phyloP scores from a whole-genome alignment of 1,284 basidiomycete species.

The Trametes versicolor region DNA sequence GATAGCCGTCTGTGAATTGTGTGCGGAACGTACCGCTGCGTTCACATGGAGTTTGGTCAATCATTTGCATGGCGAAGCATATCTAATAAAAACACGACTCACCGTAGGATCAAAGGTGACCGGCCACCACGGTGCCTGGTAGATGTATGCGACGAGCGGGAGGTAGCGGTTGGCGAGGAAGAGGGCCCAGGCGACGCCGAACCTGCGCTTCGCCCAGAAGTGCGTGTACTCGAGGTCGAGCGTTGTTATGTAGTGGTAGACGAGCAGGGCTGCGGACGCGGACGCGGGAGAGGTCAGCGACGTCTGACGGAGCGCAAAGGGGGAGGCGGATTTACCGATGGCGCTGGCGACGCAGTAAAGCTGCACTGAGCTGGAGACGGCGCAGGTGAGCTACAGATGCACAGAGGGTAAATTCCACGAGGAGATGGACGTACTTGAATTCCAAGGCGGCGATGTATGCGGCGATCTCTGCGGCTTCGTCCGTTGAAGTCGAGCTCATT shows the following conservation, averaged over 20 bases:
- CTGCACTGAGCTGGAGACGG: no score
- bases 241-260: not conserved
- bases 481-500: no score
- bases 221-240: not conserved
- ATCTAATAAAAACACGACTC: not conserved
- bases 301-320: no score
- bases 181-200: not conserved
- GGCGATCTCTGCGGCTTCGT: no score
- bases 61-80: not conserved
- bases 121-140: constrained; percentile 4
- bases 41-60: not conserved
- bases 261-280: not conserved
- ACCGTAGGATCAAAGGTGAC: not conserved
- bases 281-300: not conserved
- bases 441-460: no score
- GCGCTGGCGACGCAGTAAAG: no score
- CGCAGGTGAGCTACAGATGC: no score
- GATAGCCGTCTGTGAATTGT: not conserved
- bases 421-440: no score
- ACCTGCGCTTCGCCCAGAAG: constrained; percentile 1
- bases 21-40: not conserved
- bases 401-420: no score
- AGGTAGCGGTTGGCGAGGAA: constrained; percentile 9
- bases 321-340: no score
- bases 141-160: not conserved